Evolutionary conservation across 805 yeast species (phyloP).

Genomic region (Saturnispora bothae): DNA sequence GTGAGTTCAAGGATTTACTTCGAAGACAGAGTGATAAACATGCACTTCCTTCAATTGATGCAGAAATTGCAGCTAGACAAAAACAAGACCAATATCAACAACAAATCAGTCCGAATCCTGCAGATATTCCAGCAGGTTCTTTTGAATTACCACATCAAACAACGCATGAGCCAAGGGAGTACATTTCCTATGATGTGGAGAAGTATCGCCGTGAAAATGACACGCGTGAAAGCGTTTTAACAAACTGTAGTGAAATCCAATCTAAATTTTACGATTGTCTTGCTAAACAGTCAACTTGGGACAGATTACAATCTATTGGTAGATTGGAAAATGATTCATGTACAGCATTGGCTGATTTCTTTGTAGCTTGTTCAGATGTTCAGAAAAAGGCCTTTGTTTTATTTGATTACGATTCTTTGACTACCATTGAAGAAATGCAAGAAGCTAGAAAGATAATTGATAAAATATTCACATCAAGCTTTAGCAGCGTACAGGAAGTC

Average conservation of each 20-base stretch:
- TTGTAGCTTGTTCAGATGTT: conserved; percentile 22
- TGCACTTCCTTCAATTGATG: conserved; percentile 7
- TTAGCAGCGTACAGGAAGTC: conserved; percentile 20
- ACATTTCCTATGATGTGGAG: conserved; percentile 16
- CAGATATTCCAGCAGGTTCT: background rate
- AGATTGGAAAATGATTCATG: conserved; percentile 19
- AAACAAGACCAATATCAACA: conserved; percentile 2
- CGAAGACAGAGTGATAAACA: conserved; percentile 9
- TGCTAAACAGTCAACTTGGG: conserved; percentile 13
- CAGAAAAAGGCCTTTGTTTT: conserved; percentile 24
- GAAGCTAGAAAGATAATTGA: conserved; percentile 22
- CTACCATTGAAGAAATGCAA: conserved; percentile 22
- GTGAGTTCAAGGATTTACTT: conserved; percentile 23
- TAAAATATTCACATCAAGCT: conserved; percentile 20
- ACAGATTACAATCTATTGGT: conserved; percentile 12
- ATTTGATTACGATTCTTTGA: conserved; percentile 25
- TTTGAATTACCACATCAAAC: conserved; percentile 8
- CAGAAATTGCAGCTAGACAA: conserved; percentile 2
- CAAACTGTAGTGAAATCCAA: conserved; percentile 28
- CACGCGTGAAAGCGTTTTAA: conserved; percentile 20
- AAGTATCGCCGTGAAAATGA: conserved; percentile 22
- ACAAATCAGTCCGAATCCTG: background rate
- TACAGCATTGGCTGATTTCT: conserved; percentile 21
- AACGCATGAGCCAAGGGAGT: conserved; percentile 3
- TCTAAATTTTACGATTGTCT: conserved; percentile 22